phyloP scores from a whole-genome alignment of 306 rosid species.

The Glycine soja region DNA sequence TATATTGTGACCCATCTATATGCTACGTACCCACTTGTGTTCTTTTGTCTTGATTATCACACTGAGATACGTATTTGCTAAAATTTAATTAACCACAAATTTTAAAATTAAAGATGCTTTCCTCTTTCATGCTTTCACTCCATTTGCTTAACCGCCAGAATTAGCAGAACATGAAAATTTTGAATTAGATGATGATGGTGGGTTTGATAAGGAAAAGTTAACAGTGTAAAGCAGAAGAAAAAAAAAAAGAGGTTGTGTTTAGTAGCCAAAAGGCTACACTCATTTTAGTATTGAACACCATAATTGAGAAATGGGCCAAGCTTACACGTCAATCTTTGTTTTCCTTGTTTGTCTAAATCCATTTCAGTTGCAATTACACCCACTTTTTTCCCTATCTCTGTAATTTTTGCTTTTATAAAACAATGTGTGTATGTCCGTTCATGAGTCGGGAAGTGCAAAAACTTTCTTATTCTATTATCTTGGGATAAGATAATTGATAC shows the following conservation, averaged over 20 bases:
- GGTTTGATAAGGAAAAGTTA: conserved; percentile 39
- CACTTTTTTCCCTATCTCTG: conserved; percentile 17
- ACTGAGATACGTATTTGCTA: conserved; percentile 9
- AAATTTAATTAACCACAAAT: conserved; percentile 11
- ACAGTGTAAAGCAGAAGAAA: conserved; percentile 41
- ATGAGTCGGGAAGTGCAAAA: conserved; percentile 37
- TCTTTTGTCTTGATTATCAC: conserved; percentile 14
- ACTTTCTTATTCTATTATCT: conserved; percentile 3
- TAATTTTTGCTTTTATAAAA: conserved; percentile 31
- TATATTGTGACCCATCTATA: conserved; percentile 27
- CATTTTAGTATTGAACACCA: conserved; percentile 35
- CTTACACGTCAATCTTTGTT: conserved; percentile 28
- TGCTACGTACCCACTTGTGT: conserved; percentile 1
- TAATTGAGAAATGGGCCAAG: conserved; percentile 43
- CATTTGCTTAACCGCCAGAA: conserved; percentile 35
- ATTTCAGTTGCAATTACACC: background rate
- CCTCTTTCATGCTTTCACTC: conserved; percentile 47
- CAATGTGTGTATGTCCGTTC: background rate
- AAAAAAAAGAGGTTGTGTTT: conserved; percentile 1
- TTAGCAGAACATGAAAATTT: conserved; percentile 34
- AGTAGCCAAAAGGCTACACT: conserved; percentile 31
- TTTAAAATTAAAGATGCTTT: conserved; percentile 33
- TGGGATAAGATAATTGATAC: background rate
- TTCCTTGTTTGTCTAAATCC: conserved; percentile 39
- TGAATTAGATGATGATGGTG: conserved; percentile 32